Conservation (phyloP, 306 rosid species). For the Carpinus fangiana region DNA sequence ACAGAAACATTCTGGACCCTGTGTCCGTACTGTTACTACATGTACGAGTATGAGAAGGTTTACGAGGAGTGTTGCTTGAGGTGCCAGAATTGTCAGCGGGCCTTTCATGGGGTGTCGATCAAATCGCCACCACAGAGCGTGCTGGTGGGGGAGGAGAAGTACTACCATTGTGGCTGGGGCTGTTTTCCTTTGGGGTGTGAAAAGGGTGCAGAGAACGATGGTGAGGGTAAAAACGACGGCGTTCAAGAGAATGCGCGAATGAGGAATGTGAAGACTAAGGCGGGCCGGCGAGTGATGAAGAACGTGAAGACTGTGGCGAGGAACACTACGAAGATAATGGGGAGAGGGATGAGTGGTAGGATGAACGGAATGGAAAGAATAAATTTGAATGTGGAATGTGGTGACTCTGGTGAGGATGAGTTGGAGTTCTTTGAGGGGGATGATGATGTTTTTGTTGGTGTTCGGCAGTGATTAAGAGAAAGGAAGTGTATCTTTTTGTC, state of each 20-base stretch:
- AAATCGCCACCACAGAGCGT: conserved; percentile 40
- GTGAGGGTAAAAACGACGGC: neutral
- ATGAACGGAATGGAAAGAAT: conserved; percentile 1
- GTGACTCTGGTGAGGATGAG: conserved; percentile 23
- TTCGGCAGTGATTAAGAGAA: conserved; percentile 1
- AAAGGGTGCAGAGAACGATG: neutral
- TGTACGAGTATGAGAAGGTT: conserved; percentile 52
- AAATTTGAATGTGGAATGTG: conserved; percentile 8
- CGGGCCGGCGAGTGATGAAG: conserved; percentile 27
- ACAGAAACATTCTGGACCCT: conserved; percentile 63
- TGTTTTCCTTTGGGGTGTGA: conserved; percentile 35
- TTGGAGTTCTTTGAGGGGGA: conserved; percentile 44
- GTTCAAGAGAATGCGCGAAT: neutral
- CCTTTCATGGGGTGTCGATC: conserved; percentile 65
- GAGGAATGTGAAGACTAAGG: conserved; percentile 19
- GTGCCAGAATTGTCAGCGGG: conserved; percentile 53
- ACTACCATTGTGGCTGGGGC: conserved; percentile 45
- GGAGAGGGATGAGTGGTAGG: conserved; percentile 31
- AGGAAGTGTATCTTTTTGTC: neutral
- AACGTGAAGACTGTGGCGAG: conserved; percentile 39
- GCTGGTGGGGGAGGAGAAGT: conserved; percentile 43
- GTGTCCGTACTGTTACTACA: conserved; percentile 69
- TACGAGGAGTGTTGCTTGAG: conserved; percentile 56
- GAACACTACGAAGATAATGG: conserved; percentile 23
- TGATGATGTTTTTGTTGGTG: conserved; percentile 46